phyloP scores from a whole-genome alignment of 768 basidiomycete genomes.

The Amanita polypyramis region DNA sequence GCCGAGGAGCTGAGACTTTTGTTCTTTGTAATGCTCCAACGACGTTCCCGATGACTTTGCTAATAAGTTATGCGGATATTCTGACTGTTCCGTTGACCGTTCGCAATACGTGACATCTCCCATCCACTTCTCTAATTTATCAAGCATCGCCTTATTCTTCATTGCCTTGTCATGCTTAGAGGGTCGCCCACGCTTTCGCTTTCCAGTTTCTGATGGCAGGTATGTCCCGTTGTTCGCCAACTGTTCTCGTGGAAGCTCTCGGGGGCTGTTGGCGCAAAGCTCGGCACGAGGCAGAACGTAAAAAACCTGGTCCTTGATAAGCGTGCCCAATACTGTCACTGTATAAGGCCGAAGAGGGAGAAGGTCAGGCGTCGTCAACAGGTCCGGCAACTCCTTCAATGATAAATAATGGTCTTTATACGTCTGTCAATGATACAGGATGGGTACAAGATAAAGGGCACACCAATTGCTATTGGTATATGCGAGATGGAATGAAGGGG shows the following conservation, averaged over 20 bases:
- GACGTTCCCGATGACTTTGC: background rate
- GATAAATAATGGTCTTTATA: constrained; percentile 44
- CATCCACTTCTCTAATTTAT: constrained; percentile 39
- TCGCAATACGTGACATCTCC: constrained; percentile 13
- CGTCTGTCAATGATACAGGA: background rate
- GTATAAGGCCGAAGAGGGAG: constrained; percentile 39
- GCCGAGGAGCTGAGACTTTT: background rate
- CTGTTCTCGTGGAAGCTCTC: constrained; percentile 61
- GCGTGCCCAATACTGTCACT: constrained; percentile 34
- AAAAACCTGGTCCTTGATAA: constrained; percentile 43
- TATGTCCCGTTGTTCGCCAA: constrained; percentile 24
- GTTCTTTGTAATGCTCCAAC: background rate
- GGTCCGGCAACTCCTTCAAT: constrained; percentile 37
- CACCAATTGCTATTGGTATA: constrained; percentile 54
- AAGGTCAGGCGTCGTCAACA: constrained; percentile 29
- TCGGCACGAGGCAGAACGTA: constrained; percentile 47
- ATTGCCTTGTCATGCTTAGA: constrained; percentile 48
- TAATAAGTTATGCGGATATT: no score
- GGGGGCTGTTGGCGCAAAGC: constrained; percentile 44
- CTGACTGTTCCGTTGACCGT: no score
- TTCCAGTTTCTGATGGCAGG: constrained; percentile 30
- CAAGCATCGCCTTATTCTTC: constrained; percentile 40
- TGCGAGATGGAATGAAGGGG: constrained; percentile 38
- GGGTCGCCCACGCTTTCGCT: constrained; percentile 38
- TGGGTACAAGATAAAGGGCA: constrained; percentile 10